Conservation (phyloP, 192 early-diverging fungal species). For the Rhizophagus sp. region DNA sequence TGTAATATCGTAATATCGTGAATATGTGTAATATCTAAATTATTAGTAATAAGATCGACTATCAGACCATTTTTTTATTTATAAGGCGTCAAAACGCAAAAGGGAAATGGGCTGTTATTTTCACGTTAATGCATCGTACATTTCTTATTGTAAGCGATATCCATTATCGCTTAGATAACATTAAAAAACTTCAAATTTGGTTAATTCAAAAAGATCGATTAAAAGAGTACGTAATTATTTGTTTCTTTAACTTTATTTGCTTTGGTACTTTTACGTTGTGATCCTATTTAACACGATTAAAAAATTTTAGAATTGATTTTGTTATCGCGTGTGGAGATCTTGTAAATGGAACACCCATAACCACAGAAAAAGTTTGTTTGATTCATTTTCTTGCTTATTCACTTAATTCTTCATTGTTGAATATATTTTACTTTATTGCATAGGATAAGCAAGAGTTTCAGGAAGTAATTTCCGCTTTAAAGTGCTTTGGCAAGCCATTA, state of each 20-base stretch:
- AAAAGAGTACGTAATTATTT: conserved; percentile 7
- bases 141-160: conserved; percentile 26
- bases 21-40: too few species aligned
- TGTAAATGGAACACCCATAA: conserved; percentile 11
- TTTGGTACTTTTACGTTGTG: too few species aligned
- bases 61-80: not conserved
- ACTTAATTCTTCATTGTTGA: not conserved
- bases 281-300: not conserved
- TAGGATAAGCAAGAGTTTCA: conserved; percentile 18
- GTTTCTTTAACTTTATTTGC: not conserved
- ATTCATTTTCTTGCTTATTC: not conserved
- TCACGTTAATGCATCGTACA: not conserved
- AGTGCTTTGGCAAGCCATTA: conserved; percentile 12
- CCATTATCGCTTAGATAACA: conserved; percentile 20
- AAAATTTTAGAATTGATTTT: conserved; percentile 2
- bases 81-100: not conserved
- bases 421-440: not conserved
- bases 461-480: not conserved
- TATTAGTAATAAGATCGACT: too few species aligned
- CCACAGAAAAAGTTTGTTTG: conserved; percentile 3
- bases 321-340: conserved; percentile 24
- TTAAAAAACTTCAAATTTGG: conserved; percentile 22
- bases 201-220: conserved; percentile 10
- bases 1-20: too few species aligned
- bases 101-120: not conserved